These are phyloP conservation scores for Macrotyloma uniflorum DNA, from an alignment of 306 rosid species.

Conservation along the genomic window DNA sequence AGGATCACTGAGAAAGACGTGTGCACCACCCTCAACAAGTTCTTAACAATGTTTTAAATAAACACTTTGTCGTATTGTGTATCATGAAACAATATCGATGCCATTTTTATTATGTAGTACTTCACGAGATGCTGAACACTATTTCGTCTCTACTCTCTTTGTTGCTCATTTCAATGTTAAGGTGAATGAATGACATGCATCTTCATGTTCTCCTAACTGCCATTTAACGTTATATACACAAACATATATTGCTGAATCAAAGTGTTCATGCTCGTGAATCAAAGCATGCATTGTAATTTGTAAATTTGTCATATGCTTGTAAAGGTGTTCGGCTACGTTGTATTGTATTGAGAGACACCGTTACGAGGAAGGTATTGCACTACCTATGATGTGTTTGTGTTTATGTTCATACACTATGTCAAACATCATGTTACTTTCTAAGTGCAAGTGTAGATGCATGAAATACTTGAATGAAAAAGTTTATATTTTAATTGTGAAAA, in stretches of 20 bases:
- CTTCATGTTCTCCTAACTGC: not conserved
- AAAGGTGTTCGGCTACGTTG: no score
- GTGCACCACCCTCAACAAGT: not conserved
- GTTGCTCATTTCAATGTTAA: conserved; percentile 18
- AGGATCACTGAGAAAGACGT: not conserved
- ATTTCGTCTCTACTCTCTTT: conserved; percentile 48
- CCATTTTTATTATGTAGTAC: not conserved
- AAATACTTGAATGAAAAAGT: no score
- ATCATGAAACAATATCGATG: not conserved
- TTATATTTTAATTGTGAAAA: no score
- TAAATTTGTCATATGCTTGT: not conserved
- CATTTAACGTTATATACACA: not conserved
- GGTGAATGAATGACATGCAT: conserved; percentile 5
- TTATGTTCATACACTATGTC: no score
- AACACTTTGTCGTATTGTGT: not conserved
- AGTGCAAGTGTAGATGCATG: no score
- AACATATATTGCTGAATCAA: not conserved
- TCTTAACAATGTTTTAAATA: not conserved
- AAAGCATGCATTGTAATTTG: not conserved
- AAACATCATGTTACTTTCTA: no score
- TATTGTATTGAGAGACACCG: no score
- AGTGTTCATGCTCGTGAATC: no score
- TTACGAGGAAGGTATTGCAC: no score
- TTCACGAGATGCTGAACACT: conserved; percentile 56
- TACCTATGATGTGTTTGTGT: no score